A percentile compares a stretch with the other conserved stretches of the same genome.
Conservation (phyloP, 1,139 yeast species). For the Hemisphaericaspora xylanilytica region DNA sequence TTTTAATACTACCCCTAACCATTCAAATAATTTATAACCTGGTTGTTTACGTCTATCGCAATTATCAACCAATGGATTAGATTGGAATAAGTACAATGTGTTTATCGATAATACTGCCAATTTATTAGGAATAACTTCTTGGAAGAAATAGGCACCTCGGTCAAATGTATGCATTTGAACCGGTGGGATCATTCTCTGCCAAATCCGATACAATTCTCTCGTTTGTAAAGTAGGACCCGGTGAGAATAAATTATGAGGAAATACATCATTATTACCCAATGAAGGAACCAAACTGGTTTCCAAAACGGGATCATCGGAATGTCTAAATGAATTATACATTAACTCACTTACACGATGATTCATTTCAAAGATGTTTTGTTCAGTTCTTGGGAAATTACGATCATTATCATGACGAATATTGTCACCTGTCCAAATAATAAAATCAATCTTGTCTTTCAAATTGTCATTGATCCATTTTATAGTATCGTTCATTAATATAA, state of each 20-base stretch:
- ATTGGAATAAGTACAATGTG: slow-evolving; percentile 69
- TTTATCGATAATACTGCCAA: slow-evolving; percentile 77
- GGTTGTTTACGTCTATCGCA: slow-evolving; percentile 74
- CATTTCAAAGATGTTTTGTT: slow-evolving; percentile 64
- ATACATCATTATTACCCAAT: slow-evolving; percentile 84
- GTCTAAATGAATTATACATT: slow-evolving; percentile 48
- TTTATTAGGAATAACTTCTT: slow-evolving; percentile 73
- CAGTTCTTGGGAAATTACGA: slow-evolving; percentile 68
- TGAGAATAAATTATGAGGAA: slow-evolving; percentile 80
- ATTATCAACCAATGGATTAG: slow-evolving; percentile 79
- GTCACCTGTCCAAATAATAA: slow-evolving; percentile 89
- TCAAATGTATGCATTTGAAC: slow-evolving; percentile 73
- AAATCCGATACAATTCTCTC: slow-evolving; percentile 67
- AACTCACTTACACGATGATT: slow-evolving; percentile 58
- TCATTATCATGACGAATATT: slow-evolving; percentile 86
- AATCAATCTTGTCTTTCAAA: slow-evolving; percentile 72
- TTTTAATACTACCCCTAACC: slow-evolving; percentile 74
- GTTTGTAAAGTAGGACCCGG: slow-evolving; percentile 86
- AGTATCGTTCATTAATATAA: slow-evolving; percentile 58
- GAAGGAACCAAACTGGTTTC: slow-evolving; percentile 60
- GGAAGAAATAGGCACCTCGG: slow-evolving; percentile 71
- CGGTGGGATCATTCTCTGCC: slow-evolving; percentile 75
- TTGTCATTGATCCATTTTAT: slow-evolving; percentile 63
- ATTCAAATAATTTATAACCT: slow-evolving; percentile 70
- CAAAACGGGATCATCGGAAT: slow-evolving; percentile 43